Conservation (phyloP, 1,139 yeast species). For the Taphrina wiesneri region DNA sequence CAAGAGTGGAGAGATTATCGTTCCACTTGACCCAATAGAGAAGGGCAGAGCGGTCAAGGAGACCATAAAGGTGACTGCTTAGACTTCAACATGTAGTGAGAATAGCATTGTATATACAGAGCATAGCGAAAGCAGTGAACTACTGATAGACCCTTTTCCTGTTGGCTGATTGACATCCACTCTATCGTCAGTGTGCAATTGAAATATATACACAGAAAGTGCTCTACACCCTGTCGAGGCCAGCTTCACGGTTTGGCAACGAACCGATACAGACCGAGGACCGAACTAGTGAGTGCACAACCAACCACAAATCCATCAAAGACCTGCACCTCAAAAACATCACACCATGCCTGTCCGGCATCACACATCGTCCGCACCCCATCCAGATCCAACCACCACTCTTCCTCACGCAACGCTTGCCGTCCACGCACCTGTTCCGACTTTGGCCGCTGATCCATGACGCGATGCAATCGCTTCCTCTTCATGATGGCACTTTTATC, state of each 20-base stretch:
- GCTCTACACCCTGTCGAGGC: background rate
- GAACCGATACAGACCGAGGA: slow-evolving; percentile 26
- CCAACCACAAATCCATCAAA: slow-evolving; percentile 21
- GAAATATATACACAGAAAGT: background rate
- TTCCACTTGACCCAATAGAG: slow-evolving; percentile 12
- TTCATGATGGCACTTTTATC: background rate
- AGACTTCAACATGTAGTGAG: background rate
- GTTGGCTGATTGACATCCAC: too few species aligned
- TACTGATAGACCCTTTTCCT: background rate
- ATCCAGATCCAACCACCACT: slow-evolving; percentile 31
- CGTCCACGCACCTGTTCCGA: background rate
- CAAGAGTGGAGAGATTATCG: slow-evolving; percentile 10
- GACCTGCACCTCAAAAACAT: slow-evolving; percentile 25
- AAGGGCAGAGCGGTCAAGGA: background rate
- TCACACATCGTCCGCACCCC: slow-evolving; percentile 21
- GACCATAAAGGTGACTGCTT: slow-evolving; percentile 2
- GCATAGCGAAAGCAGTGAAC: background rate
- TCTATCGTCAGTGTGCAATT: background rate
- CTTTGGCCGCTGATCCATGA: slow-evolving; percentile 15
- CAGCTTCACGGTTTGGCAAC: slow-evolving; percentile 19
- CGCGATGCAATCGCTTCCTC: background rate
- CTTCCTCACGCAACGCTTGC: slow-evolving; percentile 10
- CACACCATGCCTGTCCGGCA: slow-evolving; percentile 30
- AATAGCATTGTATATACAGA: background rate
- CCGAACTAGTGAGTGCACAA: slow-evolving; percentile 10